Evolutionary conservation across 2,329 filamentous ascomycete genomes (phyloP).

Genomic region (Penicillium griseofulvum): DNA sequence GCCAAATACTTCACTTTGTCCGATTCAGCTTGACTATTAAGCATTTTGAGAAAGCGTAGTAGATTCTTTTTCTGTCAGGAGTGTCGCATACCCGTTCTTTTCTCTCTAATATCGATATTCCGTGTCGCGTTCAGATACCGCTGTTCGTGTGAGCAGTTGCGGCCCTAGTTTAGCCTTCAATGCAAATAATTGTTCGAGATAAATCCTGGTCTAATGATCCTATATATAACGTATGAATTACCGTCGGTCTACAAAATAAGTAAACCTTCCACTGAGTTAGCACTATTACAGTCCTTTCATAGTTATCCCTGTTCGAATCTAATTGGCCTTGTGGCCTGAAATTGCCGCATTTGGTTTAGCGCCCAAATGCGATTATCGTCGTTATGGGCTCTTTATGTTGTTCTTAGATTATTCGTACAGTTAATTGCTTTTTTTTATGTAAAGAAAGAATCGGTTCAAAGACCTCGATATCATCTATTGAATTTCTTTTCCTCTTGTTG

Average conservation of each 20-base stretch:
- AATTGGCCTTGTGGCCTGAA: conserved; percentile 11
- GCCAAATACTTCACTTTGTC: conserved; percentile 5
- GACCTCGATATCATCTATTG: background rate
- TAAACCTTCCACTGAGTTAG: background rate
- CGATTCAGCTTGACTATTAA: background rate
- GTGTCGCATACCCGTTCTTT: conserved; percentile 20
- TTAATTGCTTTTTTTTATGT: background rate
- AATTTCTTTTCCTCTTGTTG: conserved; percentile 6
- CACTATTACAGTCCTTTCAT: background rate
- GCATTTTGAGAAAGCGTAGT: conserved; percentile 1
- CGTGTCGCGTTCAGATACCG: conserved; percentile 26
- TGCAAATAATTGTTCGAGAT: conserved; percentile 25
- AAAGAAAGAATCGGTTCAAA: background rate
- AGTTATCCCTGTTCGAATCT: background rate
- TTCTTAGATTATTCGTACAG: conserved; percentile 3
- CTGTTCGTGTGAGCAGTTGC: conserved; percentile 22
- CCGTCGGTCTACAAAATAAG: background rate
- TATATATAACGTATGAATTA: background rate
- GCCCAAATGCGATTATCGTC: conserved; percentile 4
- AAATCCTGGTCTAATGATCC: background rate
- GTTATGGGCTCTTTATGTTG: conserved; percentile 11
- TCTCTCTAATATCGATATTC: conserved; percentile 26
- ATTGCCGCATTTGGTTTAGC: conserved; percentile 18
- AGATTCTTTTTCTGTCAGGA: background rate
- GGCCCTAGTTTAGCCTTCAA: conserved; percentile 25